Conservation (phyloP, 2,329 filamentous ascomycete species). For the Chrysosporium keratinophilum region DNA sequence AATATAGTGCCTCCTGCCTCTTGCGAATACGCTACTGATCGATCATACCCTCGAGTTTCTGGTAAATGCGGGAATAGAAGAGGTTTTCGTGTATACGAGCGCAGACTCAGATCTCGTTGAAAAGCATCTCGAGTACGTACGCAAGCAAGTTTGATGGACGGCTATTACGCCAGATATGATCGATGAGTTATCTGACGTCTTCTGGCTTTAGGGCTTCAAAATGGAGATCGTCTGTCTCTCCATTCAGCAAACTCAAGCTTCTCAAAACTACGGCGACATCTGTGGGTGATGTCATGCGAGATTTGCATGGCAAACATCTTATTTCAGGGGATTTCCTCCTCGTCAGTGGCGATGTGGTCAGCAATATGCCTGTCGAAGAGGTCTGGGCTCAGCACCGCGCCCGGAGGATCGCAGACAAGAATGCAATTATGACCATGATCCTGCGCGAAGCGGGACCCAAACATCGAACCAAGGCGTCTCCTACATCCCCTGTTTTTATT, state of each 20-base stretch:
- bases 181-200: neutral
- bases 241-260: conserved; percentile 73
- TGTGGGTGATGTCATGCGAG: conserved; percentile 86
- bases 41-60: conserved; percentile 97
- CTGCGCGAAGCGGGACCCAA: conserved; percentile 63
- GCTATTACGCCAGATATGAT: neutral
- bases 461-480: conserved; percentile 68
- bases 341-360: conserved; percentile 85
- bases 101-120: conserved; percentile 81
- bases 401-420: conserved; percentile 72
- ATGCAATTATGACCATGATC: conserved; percentile 96
- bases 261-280: conserved; percentile 80
- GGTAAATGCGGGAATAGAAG: conserved; percentile 86
- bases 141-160: neutral
- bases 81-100: conserved; percentile 85
- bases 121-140: conserved; percentile 58
- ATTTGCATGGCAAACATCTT: conserved; percentile 74
- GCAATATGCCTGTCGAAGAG: conserved; percentile 74
- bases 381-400: conserved; percentile 69
- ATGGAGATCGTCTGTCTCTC: conserved; percentile 61
- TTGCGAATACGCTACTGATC: conserved; percentile 89
- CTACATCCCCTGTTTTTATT: conserved; percentile 71
- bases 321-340: conserved; percentile 86
- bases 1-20: conserved; percentile 71
- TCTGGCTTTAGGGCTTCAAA: conserved; percentile 50